Evolutionary conservation across 768 basidiomycete genomes (phyloP).

Genomic region (Cubamyces sp.): DNA sequence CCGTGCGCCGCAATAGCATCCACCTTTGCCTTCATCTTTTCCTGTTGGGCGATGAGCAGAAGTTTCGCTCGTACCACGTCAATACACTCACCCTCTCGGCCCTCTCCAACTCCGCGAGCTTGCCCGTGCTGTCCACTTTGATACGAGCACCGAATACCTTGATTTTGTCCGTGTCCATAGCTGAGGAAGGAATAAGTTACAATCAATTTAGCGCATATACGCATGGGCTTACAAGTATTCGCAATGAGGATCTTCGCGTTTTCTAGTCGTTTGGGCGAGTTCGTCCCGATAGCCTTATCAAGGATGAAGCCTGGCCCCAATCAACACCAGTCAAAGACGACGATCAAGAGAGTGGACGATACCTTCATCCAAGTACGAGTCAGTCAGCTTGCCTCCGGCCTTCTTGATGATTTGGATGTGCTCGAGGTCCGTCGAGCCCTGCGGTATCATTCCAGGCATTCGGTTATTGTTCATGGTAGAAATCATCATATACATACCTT

Average conservation of each 20-base stretch:
- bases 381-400: slow-evolving; percentile 97
- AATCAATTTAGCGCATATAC: slow-evolving; percentile 1
- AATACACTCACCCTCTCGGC: slow-evolving; percentile 73
- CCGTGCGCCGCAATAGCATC: slow-evolving; percentile 93
- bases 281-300: slow-evolving; percentile 92
- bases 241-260: slow-evolving; percentile 96
- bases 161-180: slow-evolving; percentile 99
- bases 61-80: background rate
- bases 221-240: slow-evolving; percentile 80
- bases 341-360: slow-evolving; percentile 13
- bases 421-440: slow-evolving; percentile 96
- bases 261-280: slow-evolving; percentile 93
- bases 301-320: slow-evolving; percentile 83
- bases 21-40: slow-evolving; percentile 99
- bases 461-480: background rate
- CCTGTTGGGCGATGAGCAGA: slow-evolving; percentile 51
- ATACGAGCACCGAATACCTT: slow-evolving; percentile 98
- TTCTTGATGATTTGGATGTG: slow-evolving; percentile 99
- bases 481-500: slow-evolving; percentile 54
- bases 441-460: background rate
- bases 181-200: slow-evolving; percentile 43
- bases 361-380: slow-evolving; percentile 98
- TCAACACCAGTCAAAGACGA: background rate
- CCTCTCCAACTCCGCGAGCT: slow-evolving; percentile 96
- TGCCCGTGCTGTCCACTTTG: slow-evolving; percentile 94